Evolutionary conservation across 2,329 filamentous ascomycete species (phyloP), one percentile per base, ranked within the genome.

Genomic region (Microdochium paspali): DNA sequence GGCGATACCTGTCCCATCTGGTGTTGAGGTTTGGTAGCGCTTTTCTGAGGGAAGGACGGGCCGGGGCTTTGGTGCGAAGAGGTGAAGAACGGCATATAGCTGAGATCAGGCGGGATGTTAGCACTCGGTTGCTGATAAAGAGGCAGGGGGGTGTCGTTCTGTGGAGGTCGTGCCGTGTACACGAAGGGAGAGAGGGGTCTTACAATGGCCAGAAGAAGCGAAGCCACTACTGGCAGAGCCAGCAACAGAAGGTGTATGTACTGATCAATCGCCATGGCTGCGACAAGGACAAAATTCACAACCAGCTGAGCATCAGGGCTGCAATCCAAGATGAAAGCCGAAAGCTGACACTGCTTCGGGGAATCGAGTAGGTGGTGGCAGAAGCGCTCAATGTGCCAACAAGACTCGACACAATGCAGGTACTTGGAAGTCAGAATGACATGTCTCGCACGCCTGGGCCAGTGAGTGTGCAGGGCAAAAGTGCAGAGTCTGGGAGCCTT

Each of bases 21-120:
- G 74, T 31, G 80, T 71, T 35, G 89, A 84, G 3, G 88, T 94
- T 44, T 81, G 76, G 71, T 91, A 98, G 31, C 77, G 82, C 70
- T 93, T 95, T 65, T 98, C 93, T 26, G 87, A 88, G 3, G 79
- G 73, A 28, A 82, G 73, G 2, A 87, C 78, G 23, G 74, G 69
- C 48, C 93, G 86, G 10, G 93, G 93, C 45, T 82, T 80, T 15
- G 90, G 90, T 9, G 90, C 90, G 62, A 94, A 73, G 50, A 89
- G 64, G 61, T 81, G 82, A 44, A 96, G 77, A 50, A 83, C 67
- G 46, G 80, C 59, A 60, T 86, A 90, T 58, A 83, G 62, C 82
- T 85, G 54, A n/a, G 28, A 32, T 24, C 15, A 45, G n/a, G n/a
- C n/a, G n/a, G n/a, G n/a, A n/a, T 47, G n/a, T 18, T 21, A 50